Conservation (phyloP, 2,329 filamentous ascomycete species). For the Didymella glomerata region DNA sequence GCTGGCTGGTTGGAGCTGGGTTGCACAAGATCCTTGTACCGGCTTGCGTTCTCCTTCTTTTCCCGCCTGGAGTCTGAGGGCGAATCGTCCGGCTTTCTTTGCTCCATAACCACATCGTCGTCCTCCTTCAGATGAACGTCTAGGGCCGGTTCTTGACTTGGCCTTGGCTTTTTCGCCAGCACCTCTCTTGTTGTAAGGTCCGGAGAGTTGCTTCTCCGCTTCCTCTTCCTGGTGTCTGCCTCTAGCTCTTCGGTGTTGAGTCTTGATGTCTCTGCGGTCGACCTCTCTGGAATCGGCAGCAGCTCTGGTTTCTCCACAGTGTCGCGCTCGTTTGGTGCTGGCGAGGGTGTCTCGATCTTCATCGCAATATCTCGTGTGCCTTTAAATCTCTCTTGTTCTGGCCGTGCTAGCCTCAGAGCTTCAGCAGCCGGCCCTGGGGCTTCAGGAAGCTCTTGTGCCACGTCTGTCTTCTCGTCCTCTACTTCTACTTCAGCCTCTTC, state of each 20-base stretch:
- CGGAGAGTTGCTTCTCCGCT: conserved; percentile 53
- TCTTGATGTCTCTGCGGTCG: conserved; percentile 44
- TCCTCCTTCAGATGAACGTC: conserved; percentile 44
- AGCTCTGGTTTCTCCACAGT: conserved; percentile 46
- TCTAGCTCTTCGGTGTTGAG: conserved; percentile 50
- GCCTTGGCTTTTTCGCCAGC: conserved; percentile 55
- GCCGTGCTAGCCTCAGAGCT: conserved; percentile 26
- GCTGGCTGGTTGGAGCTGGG: conserved; percentile 23
- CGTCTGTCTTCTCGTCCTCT: conserved; percentile 2
- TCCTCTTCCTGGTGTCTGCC: conserved; percentile 53
- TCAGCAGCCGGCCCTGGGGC: conserved; percentile 37
- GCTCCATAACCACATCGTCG: conserved; percentile 44
- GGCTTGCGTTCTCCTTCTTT: conserved; percentile 44
- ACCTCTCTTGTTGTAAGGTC: conserved; percentile 47
- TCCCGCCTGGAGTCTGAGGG: conserved; percentile 25
- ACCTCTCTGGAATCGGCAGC: conserved; percentile 35
- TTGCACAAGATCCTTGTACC: conserved; percentile 47
- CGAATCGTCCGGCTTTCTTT: conserved; percentile 31
- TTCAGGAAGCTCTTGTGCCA: conserved; percentile 26
- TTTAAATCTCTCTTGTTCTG: conserved; percentile 10
- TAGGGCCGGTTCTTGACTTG: conserved; percentile 45
- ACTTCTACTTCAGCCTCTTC: conserved; percentile 20
- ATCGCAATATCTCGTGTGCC: conserved; percentile 15
- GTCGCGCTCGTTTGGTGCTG: conserved; percentile 36
- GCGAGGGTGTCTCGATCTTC: conserved; percentile 30